Base-by-base conservation (phyloP, 2,329 filamentous ascomycete genomes). In the Cephalotrichum gorgonifer region DNA sequence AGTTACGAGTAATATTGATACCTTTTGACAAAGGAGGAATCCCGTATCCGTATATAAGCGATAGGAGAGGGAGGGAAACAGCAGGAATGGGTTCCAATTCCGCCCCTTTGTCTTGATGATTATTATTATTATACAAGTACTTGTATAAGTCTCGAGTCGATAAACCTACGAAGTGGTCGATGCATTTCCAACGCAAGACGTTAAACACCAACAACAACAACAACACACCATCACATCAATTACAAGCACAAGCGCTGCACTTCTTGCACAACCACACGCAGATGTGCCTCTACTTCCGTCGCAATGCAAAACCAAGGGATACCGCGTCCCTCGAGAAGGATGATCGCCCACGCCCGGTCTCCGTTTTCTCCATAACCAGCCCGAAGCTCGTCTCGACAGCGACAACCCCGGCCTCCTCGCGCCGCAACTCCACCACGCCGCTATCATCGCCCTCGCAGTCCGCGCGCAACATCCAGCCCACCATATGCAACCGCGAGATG, bases 401-500 rank as follows among this genome's bases (percentile, higher is more conserved):
- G n/a, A 39, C 35, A 5, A 39, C 35, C 6, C 35, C 35, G 5
- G n/a, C 35, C n/a, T 39, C 35, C 6, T 39, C 35, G 35, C 17
- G 35, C 17, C 35, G 35, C 35, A 39, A 20, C 35, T 39, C 35
- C n/a, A 17, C 17, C n/a, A 20, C 35, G 17, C 17, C 35, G n/a
- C n/a, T n/a, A n/a, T n/a, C n/a, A n/a, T n/a, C n/a, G n/a, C n/a
- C n/a, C n/a, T n/a, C n/a, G n/a, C n/a, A n/a, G n/a, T n/a, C n/a
- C 4, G n/a, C 4, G 33, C 14, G n/a, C 12, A 6, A 23, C 35
- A 23, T 14, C 26, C 45, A 26, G 22, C 26, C 46, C 8, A 22
- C 46, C 4, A 38, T 48, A 20, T 48, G 25, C 15, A 25, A 42
- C 15, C 35, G 31, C 27, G 46, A 48, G 17, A 28, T 48, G 46